Conservation (phyloP, 2,329 filamentous ascomycete species). For the Exophiala sideris region DNA sequence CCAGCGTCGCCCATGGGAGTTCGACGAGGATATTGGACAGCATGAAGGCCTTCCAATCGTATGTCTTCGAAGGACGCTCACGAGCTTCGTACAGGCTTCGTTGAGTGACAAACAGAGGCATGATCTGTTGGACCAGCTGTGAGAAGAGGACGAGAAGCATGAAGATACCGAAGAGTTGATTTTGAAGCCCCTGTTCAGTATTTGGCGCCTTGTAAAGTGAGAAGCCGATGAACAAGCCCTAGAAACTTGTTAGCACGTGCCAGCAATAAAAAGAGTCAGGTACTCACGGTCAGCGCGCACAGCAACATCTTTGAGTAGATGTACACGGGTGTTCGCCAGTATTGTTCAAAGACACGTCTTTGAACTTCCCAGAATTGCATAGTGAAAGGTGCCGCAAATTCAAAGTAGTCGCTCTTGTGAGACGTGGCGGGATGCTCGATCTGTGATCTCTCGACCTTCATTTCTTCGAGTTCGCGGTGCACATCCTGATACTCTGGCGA, state of each 20-base stretch:
- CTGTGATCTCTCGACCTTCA: slow-evolving; percentile 70
- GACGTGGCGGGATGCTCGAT: slow-evolving; percentile 37
- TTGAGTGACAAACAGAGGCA: slow-evolving; percentile 56
- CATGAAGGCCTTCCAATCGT: slow-evolving; percentile 72
- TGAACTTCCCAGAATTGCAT: slow-evolving; percentile 66
- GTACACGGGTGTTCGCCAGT: slow-evolving; percentile 80
- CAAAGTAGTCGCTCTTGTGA: slow-evolving; percentile 50
- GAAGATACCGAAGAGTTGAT: slow-evolving; percentile 30
- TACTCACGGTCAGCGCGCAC: slow-evolving; percentile 51
- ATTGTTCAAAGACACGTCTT: slow-evolving; percentile 78
- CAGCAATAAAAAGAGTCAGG: neutral
- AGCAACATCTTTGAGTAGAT: slow-evolving; percentile 78
- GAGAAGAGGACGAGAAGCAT: slow-evolving; percentile 28
- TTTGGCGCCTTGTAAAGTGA: slow-evolving; percentile 23
- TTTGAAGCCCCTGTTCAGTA: slow-evolving; percentile 29
- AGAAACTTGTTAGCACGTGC: slow-evolving; percentile 27
- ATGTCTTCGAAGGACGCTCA: slow-evolving; percentile 63
- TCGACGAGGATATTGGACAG: slow-evolving; percentile 68
- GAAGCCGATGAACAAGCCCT: slow-evolving; percentile 33
- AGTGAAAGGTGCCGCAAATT: slow-evolving; percentile 73
- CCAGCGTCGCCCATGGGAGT: slow-evolving; percentile 62
- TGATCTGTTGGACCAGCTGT: slow-evolving; percentile 46
- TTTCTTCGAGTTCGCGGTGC: slow-evolving; percentile 53
- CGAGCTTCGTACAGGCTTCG: slow-evolving; percentile 58
- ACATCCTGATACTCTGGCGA: slow-evolving; percentile 56